Evolutionary conservation across 2,329 filamentous ascomycete genomes (phyloP).

Genomic region (Alternaria novae-zelandiae): DNA sequence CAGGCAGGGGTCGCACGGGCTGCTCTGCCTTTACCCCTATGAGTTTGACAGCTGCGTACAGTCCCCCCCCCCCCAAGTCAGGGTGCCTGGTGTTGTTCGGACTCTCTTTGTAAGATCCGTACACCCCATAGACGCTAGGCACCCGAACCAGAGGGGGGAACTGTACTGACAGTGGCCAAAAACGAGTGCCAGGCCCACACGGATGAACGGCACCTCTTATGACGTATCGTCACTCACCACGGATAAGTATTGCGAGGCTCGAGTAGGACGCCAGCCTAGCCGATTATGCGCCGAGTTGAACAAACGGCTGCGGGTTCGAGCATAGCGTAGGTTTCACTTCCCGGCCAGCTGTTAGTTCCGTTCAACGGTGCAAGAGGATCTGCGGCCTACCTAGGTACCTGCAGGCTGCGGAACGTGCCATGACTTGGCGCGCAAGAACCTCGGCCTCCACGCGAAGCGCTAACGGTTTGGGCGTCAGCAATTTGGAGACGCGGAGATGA

Average conservation of each 20-base stretch:
- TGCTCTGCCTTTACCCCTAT: no score
- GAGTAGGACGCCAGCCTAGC: slow-evolving; percentile 70
- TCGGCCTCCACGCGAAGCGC: background rate
- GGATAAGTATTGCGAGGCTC: slow-evolving; percentile 67
- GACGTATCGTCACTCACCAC: slow-evolving; percentile 66
- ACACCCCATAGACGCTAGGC: no score
- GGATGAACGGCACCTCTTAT: slow-evolving; percentile 45
- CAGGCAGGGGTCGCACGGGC: no score
- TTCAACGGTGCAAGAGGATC: background rate
- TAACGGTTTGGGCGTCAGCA: background rate
- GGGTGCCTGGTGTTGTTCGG: no score
- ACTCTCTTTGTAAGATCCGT: no score
- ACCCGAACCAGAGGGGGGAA: background rate
- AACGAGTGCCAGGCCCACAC: background rate
- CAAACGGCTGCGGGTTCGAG: slow-evolving; percentile 53
- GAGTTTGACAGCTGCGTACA: no score
- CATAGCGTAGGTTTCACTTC: slow-evolving; percentile 54
- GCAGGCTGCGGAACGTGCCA: background rate
- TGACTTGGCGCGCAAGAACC: background rate
- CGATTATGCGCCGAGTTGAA: slow-evolving; percentile 60
- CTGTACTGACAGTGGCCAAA: background rate
- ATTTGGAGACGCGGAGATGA: background rate
- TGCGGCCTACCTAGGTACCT: background rate
- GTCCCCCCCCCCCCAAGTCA: no score
- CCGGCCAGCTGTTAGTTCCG: background rate